These are phyloP conservation scores for Chenopodium quinoa DNA, from an alignment of 148 eudicot genomes.

Conservation along the genomic window DNA sequence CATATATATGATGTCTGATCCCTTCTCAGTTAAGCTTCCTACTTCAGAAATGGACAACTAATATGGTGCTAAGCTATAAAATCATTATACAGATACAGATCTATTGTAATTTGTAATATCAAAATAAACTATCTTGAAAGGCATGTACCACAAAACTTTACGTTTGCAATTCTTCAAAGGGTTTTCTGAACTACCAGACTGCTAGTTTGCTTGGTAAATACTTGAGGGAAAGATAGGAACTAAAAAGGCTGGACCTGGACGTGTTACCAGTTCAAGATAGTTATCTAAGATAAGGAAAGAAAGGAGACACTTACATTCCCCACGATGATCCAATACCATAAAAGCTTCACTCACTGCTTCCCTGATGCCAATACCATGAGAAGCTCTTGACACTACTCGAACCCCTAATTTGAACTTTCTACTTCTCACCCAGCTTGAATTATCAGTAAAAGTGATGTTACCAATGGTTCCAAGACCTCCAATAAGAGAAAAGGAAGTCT, in stretches of 20 bases:
- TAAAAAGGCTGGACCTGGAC: background rate
- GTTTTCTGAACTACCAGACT: no score
- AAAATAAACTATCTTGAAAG: background rate
- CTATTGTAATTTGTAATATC: background rate
- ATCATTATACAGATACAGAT: background rate
- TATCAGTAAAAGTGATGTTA: constrained; percentile 59
- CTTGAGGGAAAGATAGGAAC: background rate
- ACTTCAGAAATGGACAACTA: background rate
- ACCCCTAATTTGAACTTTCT: constrained; percentile 70
- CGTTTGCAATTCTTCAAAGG: background rate
- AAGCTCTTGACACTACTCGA: constrained; percentile 32
- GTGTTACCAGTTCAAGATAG: background rate
- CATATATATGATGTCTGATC: background rate
- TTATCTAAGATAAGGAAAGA: background rate
- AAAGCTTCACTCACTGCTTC: constrained; percentile 79
- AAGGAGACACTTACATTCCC: constrained; percentile 60
- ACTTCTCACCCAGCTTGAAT: constrained; percentile 85
- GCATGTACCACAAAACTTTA: background rate
- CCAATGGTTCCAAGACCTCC: constrained; percentile 59
- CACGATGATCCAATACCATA: constrained; percentile 82
- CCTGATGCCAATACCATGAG: constrained; percentile 40
- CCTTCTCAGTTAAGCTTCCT: background rate
- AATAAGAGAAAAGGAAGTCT: constrained; percentile 28
- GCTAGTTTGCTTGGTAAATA: background rate
- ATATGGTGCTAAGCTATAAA: background rate